Evolutionary conservation across 2,329 filamentous ascomycete species (phyloP).

Genomic region (Apiospora aurea): DNA sequence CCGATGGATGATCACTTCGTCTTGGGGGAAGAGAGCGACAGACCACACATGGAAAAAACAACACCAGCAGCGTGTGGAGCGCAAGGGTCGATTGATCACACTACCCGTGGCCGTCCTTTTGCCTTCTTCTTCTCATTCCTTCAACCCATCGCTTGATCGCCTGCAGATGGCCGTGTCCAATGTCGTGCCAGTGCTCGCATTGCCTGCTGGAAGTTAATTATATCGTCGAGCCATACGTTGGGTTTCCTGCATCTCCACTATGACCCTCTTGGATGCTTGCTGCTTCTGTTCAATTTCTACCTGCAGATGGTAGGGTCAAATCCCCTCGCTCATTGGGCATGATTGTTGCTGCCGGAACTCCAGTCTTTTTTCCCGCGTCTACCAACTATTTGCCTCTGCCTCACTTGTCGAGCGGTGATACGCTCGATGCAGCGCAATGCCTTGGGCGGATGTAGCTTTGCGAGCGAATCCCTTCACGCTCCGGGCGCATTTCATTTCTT

Average conservation of each 20-base stretch:
- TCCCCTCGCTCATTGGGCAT: conserved; percentile 43
- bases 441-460: conserved; percentile 33
- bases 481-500: conserved; percentile 29
- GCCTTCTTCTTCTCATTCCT: not conserved
- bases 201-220: conserved; percentile 10
- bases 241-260: not conserved
- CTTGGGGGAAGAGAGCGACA: not conserved
- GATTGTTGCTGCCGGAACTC: conserved; percentile 39
- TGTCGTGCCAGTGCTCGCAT: not conserved
- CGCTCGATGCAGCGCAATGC: conserved; percentile 24
- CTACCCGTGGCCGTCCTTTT: not conserved
- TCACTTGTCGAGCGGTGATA: conserved; percentile 33
- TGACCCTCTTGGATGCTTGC: conserved; percentile 1
- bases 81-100: conserved; percentile 6
- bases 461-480: conserved; percentile 36
- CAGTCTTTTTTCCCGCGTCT: conserved; percentile 34
- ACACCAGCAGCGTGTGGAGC: not conserved
- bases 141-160: conserved; percentile 9
- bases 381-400: conserved; percentile 30
- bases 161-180: not conserved
- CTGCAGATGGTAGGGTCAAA: conserved; percentile 13
- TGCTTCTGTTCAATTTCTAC: not conserved
- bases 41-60: not conserved
- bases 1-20: conserved; percentile 3
- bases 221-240: conserved; percentile 16